These are phyloP conservation scores for Trichoderma orchidacearum DNA, from an alignment of 495 filamentous ascomycete genomes.

Conservation along the genomic window DNA sequence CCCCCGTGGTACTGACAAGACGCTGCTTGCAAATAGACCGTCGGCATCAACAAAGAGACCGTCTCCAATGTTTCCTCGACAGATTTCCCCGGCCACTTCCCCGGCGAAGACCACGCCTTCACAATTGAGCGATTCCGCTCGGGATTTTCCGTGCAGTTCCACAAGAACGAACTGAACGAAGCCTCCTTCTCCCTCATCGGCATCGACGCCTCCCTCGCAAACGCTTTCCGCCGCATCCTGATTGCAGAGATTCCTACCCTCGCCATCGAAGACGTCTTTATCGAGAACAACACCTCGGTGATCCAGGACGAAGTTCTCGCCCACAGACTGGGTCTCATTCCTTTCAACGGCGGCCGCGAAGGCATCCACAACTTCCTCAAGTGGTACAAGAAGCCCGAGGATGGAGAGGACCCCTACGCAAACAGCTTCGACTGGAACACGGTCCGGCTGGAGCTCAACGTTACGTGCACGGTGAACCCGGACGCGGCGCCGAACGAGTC, in stretches of 20 bases:
- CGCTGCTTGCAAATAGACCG: constrained; percentile 40
- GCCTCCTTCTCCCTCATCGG: constrained; percentile 83
- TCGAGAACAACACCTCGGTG: constrained; percentile 89
- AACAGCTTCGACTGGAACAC: constrained; percentile 67
- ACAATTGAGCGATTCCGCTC: constrained; percentile 58
- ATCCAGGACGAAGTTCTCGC: constrained; percentile 96
- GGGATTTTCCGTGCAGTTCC: constrained; percentile 62
- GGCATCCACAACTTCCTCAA: constrained; percentile 62
- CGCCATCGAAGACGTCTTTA: constrained; percentile 83
- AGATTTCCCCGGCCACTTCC: constrained; percentile 83
- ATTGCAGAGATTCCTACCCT: constrained; percentile 90
- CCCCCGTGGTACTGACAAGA: background rate
- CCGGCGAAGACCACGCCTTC: constrained; percentile 85
- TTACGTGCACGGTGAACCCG: constrained; percentile 64
- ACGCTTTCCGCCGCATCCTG: constrained; percentile 94
- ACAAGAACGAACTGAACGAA: constrained; percentile 62
- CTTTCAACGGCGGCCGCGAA: constrained; percentile 61
- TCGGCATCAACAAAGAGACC: constrained; percentile 77
- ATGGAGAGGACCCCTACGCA: constrained; percentile 16
- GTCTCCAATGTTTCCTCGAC: constrained; percentile 77
- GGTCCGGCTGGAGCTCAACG: constrained; percentile 53
- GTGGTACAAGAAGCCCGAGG: constrained; percentile 48
- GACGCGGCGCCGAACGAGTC: constrained; percentile 53
- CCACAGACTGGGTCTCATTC: constrained; percentile 78
- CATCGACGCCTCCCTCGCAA: constrained; percentile 83